phyloP scores from a whole-genome alignment of 2,329 filamentous ascomycete species.

The Xylariaceae sp. region DNA sequence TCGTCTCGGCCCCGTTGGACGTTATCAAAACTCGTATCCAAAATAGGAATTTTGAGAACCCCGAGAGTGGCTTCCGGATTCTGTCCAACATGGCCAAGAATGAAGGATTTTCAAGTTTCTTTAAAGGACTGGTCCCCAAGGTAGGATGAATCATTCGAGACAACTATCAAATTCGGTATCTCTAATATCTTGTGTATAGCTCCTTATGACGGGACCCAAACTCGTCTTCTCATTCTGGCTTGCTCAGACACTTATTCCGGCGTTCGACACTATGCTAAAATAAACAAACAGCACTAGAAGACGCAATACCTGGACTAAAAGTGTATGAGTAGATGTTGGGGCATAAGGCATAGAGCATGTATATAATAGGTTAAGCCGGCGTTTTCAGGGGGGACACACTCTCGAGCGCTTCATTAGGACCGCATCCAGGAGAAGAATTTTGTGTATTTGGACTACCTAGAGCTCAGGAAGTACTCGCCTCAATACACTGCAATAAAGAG shows the following conservation, averaged over 20 bases:
- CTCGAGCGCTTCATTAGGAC: conserved; percentile 13
- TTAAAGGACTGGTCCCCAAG: conserved; percentile 97
- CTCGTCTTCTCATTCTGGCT: conserved; percentile 99
- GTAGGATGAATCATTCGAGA: conserved; percentile 48
- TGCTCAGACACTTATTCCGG: conserved; percentile 95
- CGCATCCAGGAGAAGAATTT: conserved; percentile 6
- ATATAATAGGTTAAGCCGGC: conserved; percentile 31
- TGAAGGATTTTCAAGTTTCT: conserved; percentile 86
- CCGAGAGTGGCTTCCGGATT: conserved; percentile 91
- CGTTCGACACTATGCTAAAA: conserved; percentile 68
- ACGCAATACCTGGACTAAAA: neutral
- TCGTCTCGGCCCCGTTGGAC: conserved; percentile 95
- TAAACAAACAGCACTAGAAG: conserved; percentile 15
- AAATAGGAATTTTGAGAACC: conserved; percentile 98
- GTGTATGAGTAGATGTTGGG: conserved; percentile 22
- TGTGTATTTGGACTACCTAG: conserved; percentile 10
- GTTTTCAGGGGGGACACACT: conserved; percentile 21
- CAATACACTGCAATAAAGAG: conserved; percentile 17
- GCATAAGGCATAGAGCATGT: conserved; percentile 25
- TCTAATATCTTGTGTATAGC: conserved; percentile 49
- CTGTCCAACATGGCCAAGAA: conserved; percentile 90
- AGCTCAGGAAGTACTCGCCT: conserved; percentile 30
- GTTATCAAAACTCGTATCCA: conserved; percentile 99
- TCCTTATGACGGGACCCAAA: conserved; percentile 99
- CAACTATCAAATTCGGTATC: neutral